phyloP scores from a whole-genome alignment of 1,284 basidiomycete species.

The Somion occarium region DNA sequence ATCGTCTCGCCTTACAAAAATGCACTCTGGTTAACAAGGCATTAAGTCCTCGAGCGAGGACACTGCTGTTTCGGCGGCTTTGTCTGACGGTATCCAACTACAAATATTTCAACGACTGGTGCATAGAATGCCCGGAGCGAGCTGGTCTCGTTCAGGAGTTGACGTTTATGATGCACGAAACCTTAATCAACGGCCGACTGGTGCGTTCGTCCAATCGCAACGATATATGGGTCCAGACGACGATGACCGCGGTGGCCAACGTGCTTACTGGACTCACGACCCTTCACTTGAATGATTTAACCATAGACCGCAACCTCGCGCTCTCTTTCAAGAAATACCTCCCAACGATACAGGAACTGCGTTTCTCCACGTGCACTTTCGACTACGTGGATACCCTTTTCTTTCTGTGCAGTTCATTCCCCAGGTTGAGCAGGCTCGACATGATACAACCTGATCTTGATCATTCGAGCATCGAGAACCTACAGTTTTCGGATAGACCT shows the following conservation, averaged over 20 bases:
- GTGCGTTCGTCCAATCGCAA: no score
- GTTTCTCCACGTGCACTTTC: background rate
- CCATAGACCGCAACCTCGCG: background rate
- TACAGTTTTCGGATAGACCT: background rate
- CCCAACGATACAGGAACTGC: background rate
- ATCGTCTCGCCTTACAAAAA: conserved; percentile 10
- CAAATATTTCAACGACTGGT: conserved; percentile 4
- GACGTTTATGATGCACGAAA: background rate
- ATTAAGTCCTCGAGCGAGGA: conserved; percentile 15
- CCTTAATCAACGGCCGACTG: no score
- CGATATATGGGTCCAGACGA: background rate
- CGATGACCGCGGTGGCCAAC: background rate
- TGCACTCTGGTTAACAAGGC: conserved; percentile 16
- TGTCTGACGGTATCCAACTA: conserved; percentile 5
- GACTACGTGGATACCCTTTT: background rate
- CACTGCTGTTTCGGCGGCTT: conserved; percentile 13
- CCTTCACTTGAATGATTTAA: background rate
- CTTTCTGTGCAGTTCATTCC: background rate
- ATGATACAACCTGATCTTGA: background rate
- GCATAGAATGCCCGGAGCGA: background rate
- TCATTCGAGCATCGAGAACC: background rate
- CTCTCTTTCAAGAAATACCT: background rate
- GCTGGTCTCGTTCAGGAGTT: background rate
- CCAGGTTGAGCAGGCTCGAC: background rate
- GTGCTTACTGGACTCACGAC: background rate